Evolutionary conservation across 805 yeast species (phyloP).

Genomic region (Barnettozyma salicaria): DNA sequence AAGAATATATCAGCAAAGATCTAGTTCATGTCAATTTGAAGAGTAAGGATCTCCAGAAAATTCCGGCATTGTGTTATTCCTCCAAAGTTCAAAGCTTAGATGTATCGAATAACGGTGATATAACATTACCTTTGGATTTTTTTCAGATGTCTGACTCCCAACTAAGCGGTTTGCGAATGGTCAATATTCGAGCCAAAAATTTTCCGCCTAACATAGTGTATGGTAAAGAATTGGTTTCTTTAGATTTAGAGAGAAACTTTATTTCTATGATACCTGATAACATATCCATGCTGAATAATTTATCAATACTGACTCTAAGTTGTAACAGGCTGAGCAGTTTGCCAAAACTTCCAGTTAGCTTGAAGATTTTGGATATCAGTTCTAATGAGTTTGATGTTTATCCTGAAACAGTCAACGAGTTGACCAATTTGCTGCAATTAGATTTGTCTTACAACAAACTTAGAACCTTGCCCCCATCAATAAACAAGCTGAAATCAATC

Average conservation of each 20-base stretch:
- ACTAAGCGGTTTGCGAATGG: conserved; percentile 58
- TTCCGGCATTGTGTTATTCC: conserved; percentile 80
- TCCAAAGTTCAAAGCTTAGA: conserved; percentile 76
- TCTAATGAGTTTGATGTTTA: conserved; percentile 64
- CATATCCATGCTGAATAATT: conserved; percentile 45
- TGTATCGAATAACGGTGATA: conserved; percentile 81
- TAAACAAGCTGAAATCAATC: conserved; percentile 53
- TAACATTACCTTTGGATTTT: conserved; percentile 77
- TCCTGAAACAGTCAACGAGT: conserved; percentile 60
- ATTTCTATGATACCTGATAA: conserved; percentile 56
- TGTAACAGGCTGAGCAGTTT: conserved; percentile 65
- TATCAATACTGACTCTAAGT: conserved; percentile 59
- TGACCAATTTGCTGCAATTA: conserved; percentile 54
- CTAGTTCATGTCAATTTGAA: conserved; percentile 69
- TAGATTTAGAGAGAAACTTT: conserved; percentile 76
- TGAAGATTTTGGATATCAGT: conserved; percentile 64
- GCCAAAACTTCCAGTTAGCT: conserved; percentile 50
- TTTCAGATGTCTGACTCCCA: conserved; percentile 72
- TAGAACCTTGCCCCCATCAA: conserved; percentile 49
- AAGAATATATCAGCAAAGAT: conserved; percentile 56
- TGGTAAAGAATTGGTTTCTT: conserved; percentile 56
- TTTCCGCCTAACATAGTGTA: conserved; percentile 72
- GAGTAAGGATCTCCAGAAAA: conserved; percentile 69
- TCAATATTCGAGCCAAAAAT: conserved; percentile 62
- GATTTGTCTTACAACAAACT: conserved; percentile 82